Conservation (phyloP, 805 yeast genomes). For the Kodamaea laetipori region DNA sequence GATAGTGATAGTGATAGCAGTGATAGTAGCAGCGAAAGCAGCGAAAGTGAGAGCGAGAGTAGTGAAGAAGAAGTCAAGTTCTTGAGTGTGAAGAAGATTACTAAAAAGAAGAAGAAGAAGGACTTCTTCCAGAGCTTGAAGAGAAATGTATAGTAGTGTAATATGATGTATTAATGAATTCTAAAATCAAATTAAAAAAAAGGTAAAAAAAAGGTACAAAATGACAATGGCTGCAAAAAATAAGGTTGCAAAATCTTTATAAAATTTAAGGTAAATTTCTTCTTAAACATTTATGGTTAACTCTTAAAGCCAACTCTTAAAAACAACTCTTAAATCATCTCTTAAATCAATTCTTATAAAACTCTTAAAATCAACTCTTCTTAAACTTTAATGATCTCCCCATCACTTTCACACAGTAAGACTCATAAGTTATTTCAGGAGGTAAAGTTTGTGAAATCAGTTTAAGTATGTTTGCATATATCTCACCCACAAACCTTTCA, state of each 20-base stretch:
- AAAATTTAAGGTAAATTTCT: no score
- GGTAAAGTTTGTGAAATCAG: conserved; percentile 25
- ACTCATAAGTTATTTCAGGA: conserved; percentile 26
- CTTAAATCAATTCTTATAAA: no score
- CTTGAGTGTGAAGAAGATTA: conserved; percentile 26
- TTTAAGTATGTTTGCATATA: conserved; percentile 33
- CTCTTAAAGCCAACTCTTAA: no score
- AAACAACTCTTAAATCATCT: no score
- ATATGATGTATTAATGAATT: neutral
- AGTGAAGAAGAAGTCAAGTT: conserved; percentile 21
- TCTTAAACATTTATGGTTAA: no score
- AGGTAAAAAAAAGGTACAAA: neutral
- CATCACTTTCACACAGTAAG: conserved; percentile 36
- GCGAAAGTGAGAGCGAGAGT: conserved; percentile 12
- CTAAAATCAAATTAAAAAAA: neutral
- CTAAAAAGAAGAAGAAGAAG: conserved; percentile 14
- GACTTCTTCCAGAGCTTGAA: conserved; percentile 34
- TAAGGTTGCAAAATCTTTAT: neutral
- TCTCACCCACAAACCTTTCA: conserved; percentile 32
- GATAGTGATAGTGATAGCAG: conserved; percentile 21
- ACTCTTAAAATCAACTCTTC: no score
- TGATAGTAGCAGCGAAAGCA: conserved; percentile 18
- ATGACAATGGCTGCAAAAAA: neutral
- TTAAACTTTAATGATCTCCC: conserved; percentile 28
- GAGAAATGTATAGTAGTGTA: conserved; percentile 12